phyloP scores from a whole-genome alignment of 176 grass and related monocot genomes.

The Musa beccarii region DNA sequence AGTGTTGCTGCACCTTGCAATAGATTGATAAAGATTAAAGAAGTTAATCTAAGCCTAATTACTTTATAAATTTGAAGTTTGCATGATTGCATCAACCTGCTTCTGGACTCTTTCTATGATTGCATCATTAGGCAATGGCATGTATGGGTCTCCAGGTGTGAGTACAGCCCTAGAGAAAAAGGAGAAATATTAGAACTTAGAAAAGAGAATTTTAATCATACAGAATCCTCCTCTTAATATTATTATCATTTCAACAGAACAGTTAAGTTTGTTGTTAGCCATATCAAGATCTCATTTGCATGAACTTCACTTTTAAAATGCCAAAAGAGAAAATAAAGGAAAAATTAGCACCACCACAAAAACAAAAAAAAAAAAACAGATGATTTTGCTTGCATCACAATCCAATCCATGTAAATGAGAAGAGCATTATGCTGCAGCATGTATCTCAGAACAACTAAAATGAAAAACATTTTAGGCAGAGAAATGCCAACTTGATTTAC shows the following conservation, averaged over 20 bases:
- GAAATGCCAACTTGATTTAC: not conserved
- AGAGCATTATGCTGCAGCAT: not conserved
- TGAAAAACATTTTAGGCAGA: not conserved
- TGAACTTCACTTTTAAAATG: not conserved
- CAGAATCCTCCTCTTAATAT: not conserved
- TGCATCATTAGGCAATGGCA: constrained; percentile 85
- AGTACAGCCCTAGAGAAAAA: constrained; percentile 75
- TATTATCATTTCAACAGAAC: not conserved
- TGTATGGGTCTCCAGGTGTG: constrained; percentile 94
- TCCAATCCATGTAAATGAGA: not conserved
- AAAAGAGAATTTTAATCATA: not conserved
- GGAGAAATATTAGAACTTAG: not conserved
- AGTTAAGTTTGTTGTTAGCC: not conserved
- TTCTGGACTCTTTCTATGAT: constrained; percentile 83
- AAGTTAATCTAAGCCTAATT: not conserved
- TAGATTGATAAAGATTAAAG: not conserved
- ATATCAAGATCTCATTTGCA: not conserved
- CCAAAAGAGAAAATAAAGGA: not conserved
- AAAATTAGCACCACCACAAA: not conserved
- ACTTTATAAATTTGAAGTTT: not conserved
- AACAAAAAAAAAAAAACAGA: not conserved
- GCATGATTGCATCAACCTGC: constrained; percentile 37
- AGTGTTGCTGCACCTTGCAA: not conserved
- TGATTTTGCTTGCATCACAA: not conserved
- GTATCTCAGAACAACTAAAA: not conserved